These are phyloP conservation scores for Diplocarpon rosae DNA, from an alignment of 2,329 filamentous ascomycete genomes.

Conservation along the genomic window DNA sequence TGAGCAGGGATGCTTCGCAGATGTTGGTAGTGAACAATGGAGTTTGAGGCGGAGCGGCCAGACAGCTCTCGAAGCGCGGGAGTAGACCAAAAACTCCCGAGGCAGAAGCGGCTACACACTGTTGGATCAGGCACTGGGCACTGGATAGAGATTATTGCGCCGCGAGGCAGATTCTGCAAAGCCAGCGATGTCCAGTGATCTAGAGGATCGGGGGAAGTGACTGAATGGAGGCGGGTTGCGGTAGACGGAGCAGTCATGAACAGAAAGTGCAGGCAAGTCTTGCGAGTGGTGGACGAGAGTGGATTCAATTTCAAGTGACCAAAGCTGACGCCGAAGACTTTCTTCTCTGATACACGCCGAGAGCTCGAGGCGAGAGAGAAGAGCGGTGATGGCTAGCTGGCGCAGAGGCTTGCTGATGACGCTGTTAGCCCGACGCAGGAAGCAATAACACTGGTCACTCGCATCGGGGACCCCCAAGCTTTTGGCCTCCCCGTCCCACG, in stretches of 20 bases:
- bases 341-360: too few relatives aligned
- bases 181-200: slow-evolving; percentile 9
- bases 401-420: too few relatives aligned
- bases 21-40: slow-evolving; percentile 8
- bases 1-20: slow-evolving; percentile 18
- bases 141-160: slow-evolving; percentile 16
- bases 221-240: slow-evolving; percentile 11
- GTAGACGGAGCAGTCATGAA: slow-evolving; percentile 21
- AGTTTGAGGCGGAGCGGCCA: slow-evolving; percentile 7
- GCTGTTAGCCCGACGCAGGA: slow-evolving; percentile 2
- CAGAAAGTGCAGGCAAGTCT: slow-evolving; percentile 9
- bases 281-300: slow-evolving; percentile 18
- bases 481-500: slow-evolving; percentile 20
- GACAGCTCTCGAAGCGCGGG: slow-evolving; percentile 6
- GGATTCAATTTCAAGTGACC: slow-evolving; percentile 3
- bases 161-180: slow-evolving; percentile 8
- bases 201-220: slow-evolving; percentile 11
- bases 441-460: slow-evolving; percentile 3
- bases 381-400: too few relatives aligned
- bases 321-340: too few relatives aligned
- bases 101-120: slow-evolving; percentile 16
- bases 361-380: too few relatives aligned
- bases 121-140: slow-evolving; percentile 15
- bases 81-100: not conserved
- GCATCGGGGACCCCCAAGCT: slow-evolving; percentile 17